Conservation (phyloP, 2,329 filamentous ascomycete genomes). For the Nigrospora oryzae region DNA sequence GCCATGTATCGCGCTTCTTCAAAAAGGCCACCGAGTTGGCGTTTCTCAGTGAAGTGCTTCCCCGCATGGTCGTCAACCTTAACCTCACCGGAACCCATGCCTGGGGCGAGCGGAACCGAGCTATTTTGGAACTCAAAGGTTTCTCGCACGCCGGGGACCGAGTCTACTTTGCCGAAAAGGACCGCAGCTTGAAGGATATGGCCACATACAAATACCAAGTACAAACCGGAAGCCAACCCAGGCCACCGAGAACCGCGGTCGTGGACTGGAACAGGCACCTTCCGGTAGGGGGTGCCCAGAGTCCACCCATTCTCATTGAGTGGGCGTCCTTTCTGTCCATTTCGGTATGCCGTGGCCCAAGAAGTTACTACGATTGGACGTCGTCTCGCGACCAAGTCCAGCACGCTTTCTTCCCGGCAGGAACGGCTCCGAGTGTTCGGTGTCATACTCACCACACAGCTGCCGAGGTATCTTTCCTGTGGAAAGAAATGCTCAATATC, state of each 20-base stretch:
- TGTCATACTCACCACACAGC: no score
- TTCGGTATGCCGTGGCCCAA: slow-evolving; percentile 4
- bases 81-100: slow-evolving; percentile 1
- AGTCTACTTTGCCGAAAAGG: neutral
- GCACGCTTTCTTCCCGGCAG: no score
- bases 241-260: no score
- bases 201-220: neutral
- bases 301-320: slow-evolving; percentile 3
- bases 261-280: no score
- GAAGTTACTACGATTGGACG: slow-evolving; percentile 1
- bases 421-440: no score
- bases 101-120: neutral
- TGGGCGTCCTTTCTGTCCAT: slow-evolving; percentile 3
- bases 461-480: slow-evolving; percentile 1
- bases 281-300: neutral
- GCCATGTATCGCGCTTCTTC: neutral
- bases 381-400: no score
- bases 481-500: neutral
- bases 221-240: no score
- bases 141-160: slow-evolving; percentile 2
- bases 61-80: slow-evolving; percentile 1
- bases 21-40: slow-evolving; percentile 2
- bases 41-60: slow-evolving; percentile 1
- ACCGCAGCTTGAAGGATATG: neutral
- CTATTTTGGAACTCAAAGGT: neutral